Percentiles rank a stretch among this genome's conserved stretches.
Evolutionary conservation across 139 green algal species (phyloP).

Genomic region (Nannochloris sp.): DNA sequence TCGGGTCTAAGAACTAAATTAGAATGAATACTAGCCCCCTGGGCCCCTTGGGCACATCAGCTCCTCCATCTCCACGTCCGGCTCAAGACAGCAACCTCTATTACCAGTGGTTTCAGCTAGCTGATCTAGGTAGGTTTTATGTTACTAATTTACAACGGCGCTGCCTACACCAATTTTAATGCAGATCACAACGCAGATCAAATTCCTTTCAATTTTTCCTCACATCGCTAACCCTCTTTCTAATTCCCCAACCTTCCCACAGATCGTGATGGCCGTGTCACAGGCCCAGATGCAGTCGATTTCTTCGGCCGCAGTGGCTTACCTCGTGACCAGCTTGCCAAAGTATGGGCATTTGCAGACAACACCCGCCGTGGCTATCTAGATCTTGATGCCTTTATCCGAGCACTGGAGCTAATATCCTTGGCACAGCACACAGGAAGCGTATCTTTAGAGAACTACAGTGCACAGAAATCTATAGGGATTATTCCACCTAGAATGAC

Average conservation of each 20-base stretch:
- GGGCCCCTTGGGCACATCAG: too few species aligned
- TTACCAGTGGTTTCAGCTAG: constrained; percentile 26
- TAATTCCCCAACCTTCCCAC: neutral
- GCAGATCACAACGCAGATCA: too few species aligned
- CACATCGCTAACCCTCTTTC: neutral
- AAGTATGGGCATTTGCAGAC: constrained; percentile 60
- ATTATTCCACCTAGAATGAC: constrained; percentile 6
- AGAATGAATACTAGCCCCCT: too few species aligned
- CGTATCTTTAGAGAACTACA: constrained; percentile 22
- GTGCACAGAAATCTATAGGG: neutral
- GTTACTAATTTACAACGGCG: too few species aligned
- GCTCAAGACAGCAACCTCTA: too few species aligned
- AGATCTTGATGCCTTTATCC: constrained; percentile 65
- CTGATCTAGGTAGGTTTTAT: constrained; percentile 16
- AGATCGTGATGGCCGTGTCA: constrained; percentile 59
- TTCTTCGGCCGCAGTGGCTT: constrained; percentile 83
- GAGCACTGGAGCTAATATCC: constrained; percentile 39
- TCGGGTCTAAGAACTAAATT: too few species aligned
- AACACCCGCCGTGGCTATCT: constrained; percentile 62
- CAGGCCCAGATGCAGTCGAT: constrained; percentile 63
- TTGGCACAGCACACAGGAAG: constrained; percentile 28
- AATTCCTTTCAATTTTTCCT: neutral
- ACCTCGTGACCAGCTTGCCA: constrained; percentile 57
- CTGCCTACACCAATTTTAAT: too few species aligned
- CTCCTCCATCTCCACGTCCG: too few species aligned